Conservation (phyloP, 495 filamentous ascomycete species). For the Bacidia gigantensis region DNA sequence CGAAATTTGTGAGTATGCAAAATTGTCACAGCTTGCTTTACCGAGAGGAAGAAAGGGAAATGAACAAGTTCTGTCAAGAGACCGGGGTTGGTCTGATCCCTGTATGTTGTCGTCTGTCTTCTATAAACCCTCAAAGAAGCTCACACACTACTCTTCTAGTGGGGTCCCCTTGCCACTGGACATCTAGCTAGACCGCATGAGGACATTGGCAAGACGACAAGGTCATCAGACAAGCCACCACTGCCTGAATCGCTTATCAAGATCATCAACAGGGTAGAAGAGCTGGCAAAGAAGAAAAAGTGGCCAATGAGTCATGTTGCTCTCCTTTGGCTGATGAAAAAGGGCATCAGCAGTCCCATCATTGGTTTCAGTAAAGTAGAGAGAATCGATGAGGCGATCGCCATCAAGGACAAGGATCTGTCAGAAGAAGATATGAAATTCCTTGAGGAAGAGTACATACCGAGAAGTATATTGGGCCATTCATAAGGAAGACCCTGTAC, state of each 20-base stretch:
- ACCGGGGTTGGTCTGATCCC: constrained; percentile 57
- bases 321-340: constrained; percentile 42
- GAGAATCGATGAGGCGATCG: constrained; percentile 49
- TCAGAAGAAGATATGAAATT: constrained; percentile 47
- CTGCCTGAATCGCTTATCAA: constrained; percentile 21
- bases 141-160: constrained; percentile 16
- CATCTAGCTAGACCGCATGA: constrained; percentile 33
- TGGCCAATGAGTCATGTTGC: constrained; percentile 43
- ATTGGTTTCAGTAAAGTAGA: constrained; percentile 45
- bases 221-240: constrained; percentile 6
- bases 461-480: constrained; percentile 28
- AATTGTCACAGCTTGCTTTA: constrained; percentile 61
- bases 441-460: constrained; percentile 52
- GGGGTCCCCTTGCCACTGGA: constrained; percentile 42
- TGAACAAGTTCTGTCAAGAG: constrained; percentile 28
- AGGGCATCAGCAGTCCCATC: constrained; percentile 43
- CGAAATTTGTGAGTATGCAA: constrained; percentile 65
- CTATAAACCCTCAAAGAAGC: background rate
- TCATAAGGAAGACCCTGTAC: no score
- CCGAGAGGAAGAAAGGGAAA: constrained; percentile 66
- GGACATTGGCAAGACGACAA: constrained; percentile 8
- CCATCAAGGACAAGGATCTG: constrained; percentile 35
- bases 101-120: background rate
- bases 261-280: constrained; percentile 41
- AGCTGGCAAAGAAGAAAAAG: constrained; percentile 40